These are phyloP conservation scores for Phragmites australis DNA, from an alignment of 176 grass and related monocot genomes.

Conservation along the genomic window DNA sequence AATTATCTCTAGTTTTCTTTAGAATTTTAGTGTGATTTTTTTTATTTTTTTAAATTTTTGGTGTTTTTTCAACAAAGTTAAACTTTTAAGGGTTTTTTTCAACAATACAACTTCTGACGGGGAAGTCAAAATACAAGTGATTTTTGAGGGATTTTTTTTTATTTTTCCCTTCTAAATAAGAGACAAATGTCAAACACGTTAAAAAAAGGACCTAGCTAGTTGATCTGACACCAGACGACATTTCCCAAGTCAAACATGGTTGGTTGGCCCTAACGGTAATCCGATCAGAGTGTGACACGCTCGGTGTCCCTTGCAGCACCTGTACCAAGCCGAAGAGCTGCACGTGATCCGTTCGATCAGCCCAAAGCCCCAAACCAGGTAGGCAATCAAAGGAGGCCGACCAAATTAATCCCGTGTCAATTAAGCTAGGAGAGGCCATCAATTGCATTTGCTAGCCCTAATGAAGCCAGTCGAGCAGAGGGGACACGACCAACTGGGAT, in stretches of 20 bases:
- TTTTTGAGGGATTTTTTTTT: too few relatives aligned
- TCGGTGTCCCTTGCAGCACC: not conserved
- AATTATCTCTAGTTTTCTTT: too few relatives aligned
- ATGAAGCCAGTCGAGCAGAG: not conserved
- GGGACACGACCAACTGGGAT: not conserved
- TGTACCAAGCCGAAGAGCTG: not conserved
- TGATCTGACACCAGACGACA: not conserved
- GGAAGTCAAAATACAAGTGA: too few relatives aligned
- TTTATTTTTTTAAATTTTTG: too few relatives aligned
- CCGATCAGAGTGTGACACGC: not conserved
- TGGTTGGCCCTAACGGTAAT: not conserved
- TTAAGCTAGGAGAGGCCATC: not conserved
- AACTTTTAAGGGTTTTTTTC: too few relatives aligned
- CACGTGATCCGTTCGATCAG: not conserved
- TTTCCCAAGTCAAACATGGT: not conserved
- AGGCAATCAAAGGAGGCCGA: not conserved
- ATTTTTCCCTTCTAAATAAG: too few relatives aligned
- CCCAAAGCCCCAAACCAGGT: not conserved
- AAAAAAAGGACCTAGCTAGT: not conserved
- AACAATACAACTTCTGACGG: too few relatives aligned
- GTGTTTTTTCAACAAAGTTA: too few relatives aligned
- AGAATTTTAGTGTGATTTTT: too few relatives aligned
- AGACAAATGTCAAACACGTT: not conserved
- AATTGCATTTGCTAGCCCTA: not conserved
- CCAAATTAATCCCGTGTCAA: not conserved